A percentile compares a stretch with the other conserved stretches of the same genome.
Evolutionary conservation across 768 basidiomycete genomes (phyloP).

Genomic region (Strobilomyces echinocephalus): DNA sequence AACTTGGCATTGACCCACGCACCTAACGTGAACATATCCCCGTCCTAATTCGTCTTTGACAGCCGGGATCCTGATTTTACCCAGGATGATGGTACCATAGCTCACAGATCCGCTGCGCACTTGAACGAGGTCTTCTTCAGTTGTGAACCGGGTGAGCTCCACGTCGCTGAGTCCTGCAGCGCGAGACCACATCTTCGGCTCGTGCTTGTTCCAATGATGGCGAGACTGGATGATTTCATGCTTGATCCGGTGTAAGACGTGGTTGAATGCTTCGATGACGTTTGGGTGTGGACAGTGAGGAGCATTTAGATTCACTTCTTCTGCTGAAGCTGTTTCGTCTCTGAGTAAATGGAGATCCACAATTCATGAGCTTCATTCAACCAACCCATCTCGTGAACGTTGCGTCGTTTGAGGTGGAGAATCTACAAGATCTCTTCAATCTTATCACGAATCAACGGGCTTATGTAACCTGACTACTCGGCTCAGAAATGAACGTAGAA

Average conservation of each 20-base stretch:
- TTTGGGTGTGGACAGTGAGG: slow-evolving; percentile 57
- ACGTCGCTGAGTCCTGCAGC: slow-evolving; percentile 48
- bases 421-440: not conserved
- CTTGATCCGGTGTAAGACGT: slow-evolving; percentile 54
- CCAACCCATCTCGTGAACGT: slow-evolving; percentile 24
- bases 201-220: slow-evolving; percentile 63
- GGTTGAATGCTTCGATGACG: slow-evolving; percentile 61
- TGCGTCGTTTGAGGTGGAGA: slow-evolving; percentile 3
- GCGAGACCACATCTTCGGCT: slow-evolving; percentile 58
- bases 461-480: slow-evolving; percentile 17
- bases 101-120: slow-evolving; percentile 53
- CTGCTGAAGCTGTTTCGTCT: slow-evolving; percentile 46
- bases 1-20: slow-evolving; percentile 21
- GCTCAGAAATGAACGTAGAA: slow-evolving; percentile 8
- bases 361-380: slow-evolving; percentile 2
- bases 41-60: slow-evolving; percentile 55
- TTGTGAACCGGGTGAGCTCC: slow-evolving; percentile 48
- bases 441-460: slow-evolving; percentile 16
- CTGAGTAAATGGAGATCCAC: slow-evolving; percentile 8
- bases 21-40: slow-evolving; percentile 73
- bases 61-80: slow-evolving; percentile 70
- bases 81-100: slow-evolving; percentile 69
- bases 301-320: slow-evolving; percentile 52
- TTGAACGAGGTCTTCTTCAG: slow-evolving; percentile 41
- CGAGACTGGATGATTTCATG: slow-evolving; percentile 63